Conservation (phyloP, 1,284 basidiomycete genomes). For the Termitomyces sp. region DNA sequence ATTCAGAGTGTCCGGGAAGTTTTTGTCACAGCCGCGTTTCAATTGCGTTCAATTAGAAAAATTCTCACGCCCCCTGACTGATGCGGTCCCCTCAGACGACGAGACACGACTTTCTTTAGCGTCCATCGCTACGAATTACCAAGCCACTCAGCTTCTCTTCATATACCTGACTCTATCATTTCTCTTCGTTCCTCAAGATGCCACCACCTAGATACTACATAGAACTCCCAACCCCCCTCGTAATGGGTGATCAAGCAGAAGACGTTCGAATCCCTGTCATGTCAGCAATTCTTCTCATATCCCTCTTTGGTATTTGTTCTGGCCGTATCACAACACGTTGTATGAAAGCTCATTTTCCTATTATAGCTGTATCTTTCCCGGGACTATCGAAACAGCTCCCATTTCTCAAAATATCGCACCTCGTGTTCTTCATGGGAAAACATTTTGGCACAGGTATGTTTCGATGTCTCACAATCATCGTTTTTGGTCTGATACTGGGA, state of each 20-base stretch:
- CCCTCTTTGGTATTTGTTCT: conserved; percentile 15
- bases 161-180: neutral
- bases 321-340: neutral
- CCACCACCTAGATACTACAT: neutral
- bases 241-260: neutral
- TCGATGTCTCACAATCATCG: neutral
- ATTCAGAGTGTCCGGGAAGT: neutral
- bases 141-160: neutral
- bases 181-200: neutral
- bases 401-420: conserved; percentile 53
- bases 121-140: neutral
- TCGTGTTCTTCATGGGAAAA: conserved; percentile 73
- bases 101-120: neutral
- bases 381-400: conserved; percentile 49
- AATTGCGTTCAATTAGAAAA: neutral
- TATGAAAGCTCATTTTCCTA: neutral
- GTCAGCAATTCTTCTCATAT: conserved; percentile 16
- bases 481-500: neutral
- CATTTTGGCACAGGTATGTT: conserved; percentile 69
- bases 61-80: conserved; percentile 12
- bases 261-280: conserved; percentile 14
- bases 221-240: neutral
- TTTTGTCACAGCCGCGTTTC: neutral
- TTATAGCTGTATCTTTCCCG: conserved; percentile 64
- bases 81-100: conserved; percentile 10